Conservation (phyloP, 495 filamentous ascomycete genomes). For the Podospora bellae-mahoneyi region DNA sequence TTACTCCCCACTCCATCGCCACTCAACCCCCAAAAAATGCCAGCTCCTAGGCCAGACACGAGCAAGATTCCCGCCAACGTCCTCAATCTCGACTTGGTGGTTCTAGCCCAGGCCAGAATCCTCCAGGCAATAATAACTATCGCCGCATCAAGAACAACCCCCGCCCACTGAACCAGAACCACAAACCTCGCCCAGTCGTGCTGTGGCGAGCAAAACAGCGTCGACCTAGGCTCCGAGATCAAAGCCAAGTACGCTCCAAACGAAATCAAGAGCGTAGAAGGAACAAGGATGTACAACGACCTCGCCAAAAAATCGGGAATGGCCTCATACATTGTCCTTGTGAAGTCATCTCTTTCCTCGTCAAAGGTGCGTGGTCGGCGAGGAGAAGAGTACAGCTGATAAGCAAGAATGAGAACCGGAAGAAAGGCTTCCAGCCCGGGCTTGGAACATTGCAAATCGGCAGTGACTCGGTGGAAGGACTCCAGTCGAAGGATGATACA, state of each 20-base stretch:
- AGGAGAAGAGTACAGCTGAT: constrained; percentile 38
- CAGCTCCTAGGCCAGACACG: constrained; percentile 23
- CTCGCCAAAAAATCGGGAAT: constrained; percentile 35
- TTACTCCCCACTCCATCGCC: constrained; percentile 25
- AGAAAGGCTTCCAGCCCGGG: constrained; percentile 45
- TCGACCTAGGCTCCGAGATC: constrained; percentile 32
- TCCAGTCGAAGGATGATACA: constrained; percentile 44
- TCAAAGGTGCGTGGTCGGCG: constrained; percentile 20
- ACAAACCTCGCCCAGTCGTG: constrained; percentile 29
- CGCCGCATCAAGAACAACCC: constrained; percentile 40
- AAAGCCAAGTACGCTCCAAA: constrained; percentile 31
- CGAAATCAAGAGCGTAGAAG: constrained; percentile 32
- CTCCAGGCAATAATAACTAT: constrained; percentile 44
- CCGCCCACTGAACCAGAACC: constrained; percentile 36
- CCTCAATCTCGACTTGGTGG: constrained; percentile 40
- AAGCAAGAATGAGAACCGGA: constrained; percentile 35
- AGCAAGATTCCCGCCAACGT: constrained; percentile 39
- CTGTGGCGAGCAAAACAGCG: constrained; percentile 42
- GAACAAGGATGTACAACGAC: constrained; percentile 29
- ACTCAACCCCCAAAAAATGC: constrained; percentile 13
- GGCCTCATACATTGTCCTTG: constrained; percentile 37
- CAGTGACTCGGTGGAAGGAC: constrained; percentile 36
- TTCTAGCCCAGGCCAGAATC: constrained; percentile 46
- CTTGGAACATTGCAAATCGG: constrained; percentile 41
- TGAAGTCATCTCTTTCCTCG: constrained; percentile 38